A percentile compares a stretch with the other conserved stretches of the same genome.
Evolutionary conservation across 352 stramenopile species (phyloP).

Genomic region (Phytopythium montanum): DNA sequence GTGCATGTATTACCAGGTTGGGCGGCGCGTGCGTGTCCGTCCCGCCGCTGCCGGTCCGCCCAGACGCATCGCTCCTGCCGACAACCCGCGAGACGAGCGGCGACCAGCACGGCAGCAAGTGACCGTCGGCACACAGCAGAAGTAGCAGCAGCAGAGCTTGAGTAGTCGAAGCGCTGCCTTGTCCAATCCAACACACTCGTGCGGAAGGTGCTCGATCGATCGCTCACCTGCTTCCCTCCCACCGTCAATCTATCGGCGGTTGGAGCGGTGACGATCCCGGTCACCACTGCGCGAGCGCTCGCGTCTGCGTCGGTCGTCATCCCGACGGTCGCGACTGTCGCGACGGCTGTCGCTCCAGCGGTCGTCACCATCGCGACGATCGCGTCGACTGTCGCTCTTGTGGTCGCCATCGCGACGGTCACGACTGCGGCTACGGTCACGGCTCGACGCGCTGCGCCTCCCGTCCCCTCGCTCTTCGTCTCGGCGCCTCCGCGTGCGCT

Average conservation of each 20-base stretch:
- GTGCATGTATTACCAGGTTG: constrained; percentile 26
- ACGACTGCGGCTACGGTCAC: constrained; percentile 12
- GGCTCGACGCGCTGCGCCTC: constrained; percentile 7
- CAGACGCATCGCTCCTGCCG: constrained; percentile 67
- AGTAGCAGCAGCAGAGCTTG: background rate
- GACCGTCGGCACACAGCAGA: background rate
- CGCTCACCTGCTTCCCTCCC: background rate
- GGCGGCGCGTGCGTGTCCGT: constrained; percentile 57
- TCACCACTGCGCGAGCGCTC: constrained; percentile 12
- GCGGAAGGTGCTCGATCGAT: background rate
- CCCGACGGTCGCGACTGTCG: constrained; percentile 7
- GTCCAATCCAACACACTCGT: constrained; percentile 1
- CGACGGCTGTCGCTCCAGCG: constrained; percentile 8
- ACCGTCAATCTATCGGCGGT: constrained; percentile 2
- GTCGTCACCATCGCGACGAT: constrained; percentile 11
- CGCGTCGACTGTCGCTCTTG: background rate
- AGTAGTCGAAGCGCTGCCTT: background rate
- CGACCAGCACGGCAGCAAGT: constrained; percentile 9
- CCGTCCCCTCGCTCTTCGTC: background rate
- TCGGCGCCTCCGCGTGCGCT: constrained; percentile 11
- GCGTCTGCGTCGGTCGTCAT: constrained; percentile 1
- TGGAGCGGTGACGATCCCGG: constrained; percentile 26
- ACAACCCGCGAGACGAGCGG: constrained; percentile 14
- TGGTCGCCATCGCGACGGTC: constrained; percentile 9
- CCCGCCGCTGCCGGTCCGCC: constrained; percentile 54